Percentiles rank a stretch among this genome's conserved stretches.
Evolutionary conservation across 31 red algal genomes (phyloP).

Genomic region (Asparagopsis taxiformis): DNA sequence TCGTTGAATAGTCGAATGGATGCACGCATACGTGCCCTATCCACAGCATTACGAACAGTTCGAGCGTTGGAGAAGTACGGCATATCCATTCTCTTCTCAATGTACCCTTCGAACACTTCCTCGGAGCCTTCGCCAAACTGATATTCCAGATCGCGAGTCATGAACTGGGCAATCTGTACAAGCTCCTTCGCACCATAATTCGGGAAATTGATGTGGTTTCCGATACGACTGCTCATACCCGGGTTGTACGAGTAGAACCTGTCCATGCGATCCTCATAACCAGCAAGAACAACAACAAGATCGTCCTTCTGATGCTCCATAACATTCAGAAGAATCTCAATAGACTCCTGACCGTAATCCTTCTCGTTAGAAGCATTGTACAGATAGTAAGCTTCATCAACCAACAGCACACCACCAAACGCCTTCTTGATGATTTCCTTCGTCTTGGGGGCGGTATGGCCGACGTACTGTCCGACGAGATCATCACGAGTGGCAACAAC

Average conservation of each 20-base stretch:
- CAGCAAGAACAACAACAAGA: constrained; percentile 91
- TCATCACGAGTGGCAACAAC: constrained; percentile 97
- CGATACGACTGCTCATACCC: constrained; percentile 96
- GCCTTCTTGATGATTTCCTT: constrained; percentile 99
- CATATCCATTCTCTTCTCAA: constrained; percentile 97
- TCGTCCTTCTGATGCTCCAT: constrained; percentile 97
- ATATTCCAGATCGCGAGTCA: constrained; percentile 81
- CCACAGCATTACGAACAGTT: constrained; percentile 97
- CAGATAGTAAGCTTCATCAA: constrained; percentile 99
- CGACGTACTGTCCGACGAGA: constrained; percentile 99
- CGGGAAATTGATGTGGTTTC: constrained; percentile 98
- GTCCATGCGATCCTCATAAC: constrained; percentile 98
- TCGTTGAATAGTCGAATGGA: constrained; percentile 96
- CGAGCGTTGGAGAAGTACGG: constrained; percentile 99
- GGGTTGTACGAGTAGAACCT: constrained; percentile 96
- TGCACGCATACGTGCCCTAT: constrained; percentile 96
- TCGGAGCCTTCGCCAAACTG: constrained; percentile 57
- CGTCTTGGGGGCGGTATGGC: constrained; percentile 99
- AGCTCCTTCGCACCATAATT: constrained; percentile 94
- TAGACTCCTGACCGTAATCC: constrained; percentile 98
- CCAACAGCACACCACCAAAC: constrained; percentile 92
- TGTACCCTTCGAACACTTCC: constrained; percentile 73
- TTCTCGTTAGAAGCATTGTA: constrained; percentile 98
- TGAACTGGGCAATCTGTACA: constrained; percentile 91
- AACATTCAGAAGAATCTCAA: constrained; percentile 98